phyloP scores from a whole-genome alignment of 2,329 filamentous ascomycete species.

The Elsinoe arachidis region DNA sequence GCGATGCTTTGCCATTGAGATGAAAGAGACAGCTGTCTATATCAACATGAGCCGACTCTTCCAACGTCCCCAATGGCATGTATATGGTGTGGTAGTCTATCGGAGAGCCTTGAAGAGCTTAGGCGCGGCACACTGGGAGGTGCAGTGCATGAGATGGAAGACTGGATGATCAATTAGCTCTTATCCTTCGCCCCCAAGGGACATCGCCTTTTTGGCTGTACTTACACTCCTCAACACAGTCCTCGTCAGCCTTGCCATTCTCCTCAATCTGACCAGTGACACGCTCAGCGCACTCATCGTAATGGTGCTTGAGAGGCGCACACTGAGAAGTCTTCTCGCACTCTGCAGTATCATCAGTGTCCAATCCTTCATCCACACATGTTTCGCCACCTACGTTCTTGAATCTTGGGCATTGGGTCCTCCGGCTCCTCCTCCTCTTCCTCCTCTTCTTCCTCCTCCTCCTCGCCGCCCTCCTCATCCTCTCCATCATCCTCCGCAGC shows the following conservation, averaged over 20 bases:
- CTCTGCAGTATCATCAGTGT: constrained; percentile 47
- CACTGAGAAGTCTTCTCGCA: constrained; percentile 83
- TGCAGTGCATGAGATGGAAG: constrained; percentile 98
- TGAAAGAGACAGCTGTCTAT: background rate
- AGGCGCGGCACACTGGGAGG: constrained; percentile 82
- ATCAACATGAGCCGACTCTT: background rate
- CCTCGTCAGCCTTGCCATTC: constrained; percentile 71
- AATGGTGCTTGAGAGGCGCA: constrained; percentile 89
- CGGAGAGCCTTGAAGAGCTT: constrained; percentile 92
- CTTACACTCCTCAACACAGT: constrained; percentile 99
- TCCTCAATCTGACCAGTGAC: constrained; percentile 66
- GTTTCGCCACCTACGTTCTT: constrained; percentile 64
- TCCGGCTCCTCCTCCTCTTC: constrained; percentile 68
- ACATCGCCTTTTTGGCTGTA: constrained; percentile 21
- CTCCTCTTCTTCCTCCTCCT: constrained; percentile 56
- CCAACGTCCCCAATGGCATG: background rate
- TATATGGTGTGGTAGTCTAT: constrained; percentile 42
- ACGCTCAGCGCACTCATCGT: constrained; percentile 93
- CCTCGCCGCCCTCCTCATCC: constrained; percentile 46
- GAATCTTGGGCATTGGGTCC: constrained; percentile 78
- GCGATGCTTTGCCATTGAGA: background rate
- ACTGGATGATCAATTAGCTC: constrained; percentile 45
- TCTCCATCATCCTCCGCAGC: constrained; percentile 36
- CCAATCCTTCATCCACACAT: background rate
- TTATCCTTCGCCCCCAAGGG: no score